phyloP scores from a whole-genome alignment of 2,329 filamentous ascomycete genomes.

The Didymella sp. region DNA sequence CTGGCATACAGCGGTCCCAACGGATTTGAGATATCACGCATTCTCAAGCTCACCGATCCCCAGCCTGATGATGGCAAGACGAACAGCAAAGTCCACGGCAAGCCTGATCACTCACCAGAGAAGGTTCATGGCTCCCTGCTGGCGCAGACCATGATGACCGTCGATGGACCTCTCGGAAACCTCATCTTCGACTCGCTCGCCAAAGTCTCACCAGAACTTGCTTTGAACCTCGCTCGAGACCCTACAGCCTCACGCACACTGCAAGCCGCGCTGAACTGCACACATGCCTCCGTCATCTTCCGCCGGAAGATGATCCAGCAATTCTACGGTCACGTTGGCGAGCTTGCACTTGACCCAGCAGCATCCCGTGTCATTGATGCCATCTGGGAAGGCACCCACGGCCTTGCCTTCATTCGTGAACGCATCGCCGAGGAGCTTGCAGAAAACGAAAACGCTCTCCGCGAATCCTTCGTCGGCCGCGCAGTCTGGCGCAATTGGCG shows the following conservation, averaged over 20 bases:
- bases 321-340: slow-evolving; percentile 67
- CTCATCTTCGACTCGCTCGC: slow-evolving; percentile 70
- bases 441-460: slow-evolving; percentile 64
- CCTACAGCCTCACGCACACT: slow-evolving; percentile 66
- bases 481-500: slow-evolving; percentile 78
- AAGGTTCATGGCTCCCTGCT: slow-evolving; percentile 85
- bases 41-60: slow-evolving; percentile 64
- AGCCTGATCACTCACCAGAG: slow-evolving; percentile 49
- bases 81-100: slow-evolving; percentile 33
- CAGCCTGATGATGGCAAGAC: slow-evolving; percentile 48
- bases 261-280: slow-evolving; percentile 66
- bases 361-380: slow-evolving; percentile 73
- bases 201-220: slow-evolving; percentile 58
- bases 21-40: slow-evolving; percentile 63
- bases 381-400: slow-evolving; percentile 68
- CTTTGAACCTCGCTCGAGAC: slow-evolving; percentile 70
- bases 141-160: slow-evolving; percentile 77
- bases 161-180: slow-evolving; percentile 71
- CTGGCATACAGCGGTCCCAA: slow-evolving; percentile 61
- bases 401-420: slow-evolving; percentile 71
- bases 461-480: slow-evolving; percentile 70
- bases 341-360: slow-evolving; percentile 66
- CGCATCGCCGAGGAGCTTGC: slow-evolving; percentile 69
- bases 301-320: slow-evolving; percentile 69
- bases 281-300: slow-evolving; percentile 62